Base-by-base conservation (phyloP, 23 red algal species). In the Gracilaria gracilis region DNA sequence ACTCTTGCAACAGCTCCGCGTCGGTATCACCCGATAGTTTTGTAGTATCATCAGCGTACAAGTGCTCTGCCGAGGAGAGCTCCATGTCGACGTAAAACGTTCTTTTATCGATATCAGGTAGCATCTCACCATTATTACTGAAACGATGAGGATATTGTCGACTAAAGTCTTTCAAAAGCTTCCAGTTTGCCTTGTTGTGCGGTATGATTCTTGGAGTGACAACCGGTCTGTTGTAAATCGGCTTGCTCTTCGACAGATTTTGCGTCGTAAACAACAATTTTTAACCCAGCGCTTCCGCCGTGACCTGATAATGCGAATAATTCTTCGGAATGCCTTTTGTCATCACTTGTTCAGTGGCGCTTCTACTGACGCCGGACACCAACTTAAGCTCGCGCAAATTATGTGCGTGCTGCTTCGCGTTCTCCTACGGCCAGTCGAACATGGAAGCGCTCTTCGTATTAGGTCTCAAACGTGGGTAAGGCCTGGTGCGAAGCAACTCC, bases 51-150 rank as follows among this genome's bases (percentile, higher is more conserved):
- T 80, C 31, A 46, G 57, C 55, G 36, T 42, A 69, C 34, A 89
- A 17, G 25, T 61, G 21, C n/a, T 89, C 86, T 3, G 86, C 64
- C 2, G 51, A 78, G 17, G 75, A 49, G 32, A 89, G 86, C 57
- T 89, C 86, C 17, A 89, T 80, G 72, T 89, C 86, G 5, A 89
- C 72, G 71, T 80, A 89, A 80, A 89, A 89, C 8, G 86, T 57
- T 33, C 86, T 49, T 58, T 89, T 37, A 23, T 89, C 86, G 27
- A 54, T 46, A 31, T 29, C 7, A 4, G 35, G 72, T 17, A 89
- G 35, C 71, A 62, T 35, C 28, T 67, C 27, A 16, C 48, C 38
- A 17, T 7, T 25, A 19, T 89, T 89, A 46, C 75, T 47, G 31
- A 89, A 89, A 27, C 34, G 54, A 2, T 62, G 36, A 9, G 50